Conservation (phyloP, 108 stramenopile species). For the Licmophora abbreviata region DNA sequence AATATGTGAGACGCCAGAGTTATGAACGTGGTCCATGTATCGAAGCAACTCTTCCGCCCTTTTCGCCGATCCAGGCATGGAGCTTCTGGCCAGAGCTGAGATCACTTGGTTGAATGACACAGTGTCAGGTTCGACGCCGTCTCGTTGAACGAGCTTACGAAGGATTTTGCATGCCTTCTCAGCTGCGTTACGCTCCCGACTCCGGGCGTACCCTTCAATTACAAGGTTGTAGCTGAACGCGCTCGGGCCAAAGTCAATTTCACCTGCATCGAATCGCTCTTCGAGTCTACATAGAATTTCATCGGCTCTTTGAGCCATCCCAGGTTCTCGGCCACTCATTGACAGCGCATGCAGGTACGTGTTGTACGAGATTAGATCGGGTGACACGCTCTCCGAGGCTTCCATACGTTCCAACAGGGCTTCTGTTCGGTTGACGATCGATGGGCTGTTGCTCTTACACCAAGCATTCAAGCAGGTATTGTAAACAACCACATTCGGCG, state of each 20-base stretch:
- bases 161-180: constrained; percentile 35
- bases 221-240: constrained; percentile 52
- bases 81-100: constrained; percentile 25
- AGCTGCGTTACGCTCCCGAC: constrained; percentile 33
- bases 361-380: constrained; percentile 54
- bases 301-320: constrained; percentile 46
- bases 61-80: constrained; percentile 14
- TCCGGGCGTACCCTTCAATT: constrained; percentile 49
- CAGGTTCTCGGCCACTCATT: too few relatives aligned
- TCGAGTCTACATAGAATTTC: constrained; percentile 27
- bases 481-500: constrained; percentile 14
- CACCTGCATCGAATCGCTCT: constrained; percentile 23
- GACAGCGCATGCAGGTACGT: too few relatives aligned
- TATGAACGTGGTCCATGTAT: constrained; percentile 20
- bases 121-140: constrained; percentile 45
- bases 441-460: constrained; percentile 27
- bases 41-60: constrained; percentile 36
- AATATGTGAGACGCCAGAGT: constrained; percentile 23
- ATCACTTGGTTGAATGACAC: constrained; percentile 48
- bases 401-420: constrained; percentile 37
- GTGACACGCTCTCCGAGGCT: constrained; percentile 18
- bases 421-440: constrained; percentile 37
- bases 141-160: constrained; percentile 41
- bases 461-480: constrained; percentile 32
- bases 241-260: constrained; percentile 27